These are phyloP conservation scores for Triadica sebifera DNA, from an alignment of 345 rosid species.

Conservation along the genomic window DNA sequence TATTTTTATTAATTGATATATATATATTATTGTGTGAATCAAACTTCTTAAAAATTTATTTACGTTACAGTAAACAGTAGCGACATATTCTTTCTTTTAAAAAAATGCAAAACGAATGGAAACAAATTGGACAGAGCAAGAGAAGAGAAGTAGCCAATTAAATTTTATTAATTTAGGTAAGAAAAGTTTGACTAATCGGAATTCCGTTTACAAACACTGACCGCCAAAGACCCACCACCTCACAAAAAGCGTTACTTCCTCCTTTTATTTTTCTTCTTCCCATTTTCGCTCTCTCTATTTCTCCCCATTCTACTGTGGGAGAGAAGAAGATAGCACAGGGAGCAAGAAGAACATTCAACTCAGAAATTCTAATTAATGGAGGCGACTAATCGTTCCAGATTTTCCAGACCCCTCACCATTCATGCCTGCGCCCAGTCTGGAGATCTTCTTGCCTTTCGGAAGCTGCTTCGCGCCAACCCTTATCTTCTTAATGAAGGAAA, in stretches of 20 bases:
- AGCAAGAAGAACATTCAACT: neutral
- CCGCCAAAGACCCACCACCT: slow-evolving; percentile 16
- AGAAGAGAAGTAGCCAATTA: neutral
- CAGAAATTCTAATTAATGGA: slow-evolving; percentile 7
- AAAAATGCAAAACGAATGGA: slow-evolving; percentile 8
- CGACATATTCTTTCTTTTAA: too few species aligned
- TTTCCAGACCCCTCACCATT: slow-evolving; percentile 67
- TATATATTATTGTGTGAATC: too few species aligned
- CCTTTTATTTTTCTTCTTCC: neutral
- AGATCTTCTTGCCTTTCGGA: slow-evolving; percentile 64
- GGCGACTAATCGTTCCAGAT: slow-evolving; percentile 49
- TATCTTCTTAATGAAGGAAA: slow-evolving; percentile 84
- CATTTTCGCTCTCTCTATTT: neutral
- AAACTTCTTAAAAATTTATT: too few species aligned
- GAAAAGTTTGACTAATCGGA: neutral
- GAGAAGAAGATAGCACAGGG: neutral
- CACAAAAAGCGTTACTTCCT: slow-evolving; percentile 1
- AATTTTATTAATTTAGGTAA: neutral
- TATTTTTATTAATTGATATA: too few species aligned
- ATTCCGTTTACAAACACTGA: slow-evolving; percentile 1
- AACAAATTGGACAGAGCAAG: neutral
- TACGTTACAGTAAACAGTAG: too few species aligned
- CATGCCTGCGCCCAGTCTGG: slow-evolving; percentile 88
- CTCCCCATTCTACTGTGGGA: slow-evolving; percentile 1
- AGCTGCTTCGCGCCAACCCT: slow-evolving; percentile 60